Evolutionary conservation across 1,284 basidiomycete species (phyloP), one percentile per base, ranked within the genome.

Genomic region (Golubevia pallescens): DNA sequence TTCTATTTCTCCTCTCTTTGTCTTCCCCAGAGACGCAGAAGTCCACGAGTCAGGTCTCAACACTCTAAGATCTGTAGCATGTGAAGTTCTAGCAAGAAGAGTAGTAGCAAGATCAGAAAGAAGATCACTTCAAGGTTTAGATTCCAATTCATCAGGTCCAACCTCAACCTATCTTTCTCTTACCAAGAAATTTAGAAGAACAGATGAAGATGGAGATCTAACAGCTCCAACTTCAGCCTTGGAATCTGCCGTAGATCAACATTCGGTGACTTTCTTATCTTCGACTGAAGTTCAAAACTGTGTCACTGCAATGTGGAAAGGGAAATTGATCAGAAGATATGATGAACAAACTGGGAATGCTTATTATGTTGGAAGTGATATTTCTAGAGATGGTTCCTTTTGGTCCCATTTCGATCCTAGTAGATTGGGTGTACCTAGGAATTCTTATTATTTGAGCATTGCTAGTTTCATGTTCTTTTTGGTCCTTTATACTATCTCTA

Each of bases 211-310:
- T 54, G 78, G 78, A 23, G 75, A 78, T 54, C 57, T 69, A 3
- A 56, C 59, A 20, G 42, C 71, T 3, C 71, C 77, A 7, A 75
- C 73, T 23, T 74, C 72, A 24, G 71, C 77, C 2, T 65, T 80
- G 19, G 78, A 80, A 60, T 62, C 63, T 16, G 78, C 78, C 38
- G 78, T 78, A 58, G 78, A 80, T 56, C 76, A 77, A 58, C 67
- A 77, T 23, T 73, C 67, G 60, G 66, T 69, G 13, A 63, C 62
- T 7, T 66, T 80, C 20, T 67, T 80, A 0, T 71, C 77, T 0
- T 72, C 76, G 3, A 68, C 74, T 59, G 74, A 78, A 51, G 76
- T 72, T 1, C 65, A 74, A 34, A 60, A 67, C 14, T 75, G 72
- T 4, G 68, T 71, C 8, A 60, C 71, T 16, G 76, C 76, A 16